Percentiles rank a stretch among this genome's conserved stretches.
Conservation (phyloP, 495 filamentous ascomycete species). For the Penicillium cataractarum region DNA sequence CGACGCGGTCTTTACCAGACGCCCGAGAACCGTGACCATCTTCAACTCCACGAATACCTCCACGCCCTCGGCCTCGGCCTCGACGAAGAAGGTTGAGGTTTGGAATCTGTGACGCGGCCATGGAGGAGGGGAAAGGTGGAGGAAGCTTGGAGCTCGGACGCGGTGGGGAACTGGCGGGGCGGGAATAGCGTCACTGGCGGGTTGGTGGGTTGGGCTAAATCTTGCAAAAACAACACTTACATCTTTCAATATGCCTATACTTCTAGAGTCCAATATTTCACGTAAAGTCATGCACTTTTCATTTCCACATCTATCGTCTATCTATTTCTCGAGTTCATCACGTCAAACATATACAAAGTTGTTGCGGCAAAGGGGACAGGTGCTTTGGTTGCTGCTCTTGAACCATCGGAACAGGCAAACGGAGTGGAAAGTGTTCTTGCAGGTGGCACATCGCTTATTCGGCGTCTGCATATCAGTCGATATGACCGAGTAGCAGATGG, state of each 20-base stretch:
- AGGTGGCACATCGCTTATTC: constrained; percentile 88
- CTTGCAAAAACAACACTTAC: not conserved
- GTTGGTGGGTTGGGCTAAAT: not conserved
- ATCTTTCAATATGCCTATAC: too few relatives aligned
- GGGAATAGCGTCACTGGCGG: constrained; percentile 11
- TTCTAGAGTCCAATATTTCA: too few relatives aligned
- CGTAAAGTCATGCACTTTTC: constrained; percentile 9
- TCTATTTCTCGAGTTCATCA: constrained; percentile 20
- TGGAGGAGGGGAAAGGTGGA: constrained; percentile 36
- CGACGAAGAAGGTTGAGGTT: constrained; percentile 66
- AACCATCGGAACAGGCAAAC: constrained; percentile 95
- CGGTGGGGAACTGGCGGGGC: constrained; percentile 19
- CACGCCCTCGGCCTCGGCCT: constrained; percentile 54
- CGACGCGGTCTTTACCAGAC: constrained; percentile 58
- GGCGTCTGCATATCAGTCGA: constrained; percentile 84
- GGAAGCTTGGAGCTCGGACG: constrained; percentile 26
- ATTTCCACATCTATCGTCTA: constrained; percentile 22
- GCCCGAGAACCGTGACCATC: constrained; percentile 25
- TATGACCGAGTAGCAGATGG: constrained; percentile 95
- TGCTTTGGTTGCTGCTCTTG: constrained; percentile 84
- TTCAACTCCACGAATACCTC: constrained; percentile 38
- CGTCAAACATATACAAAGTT: constrained; percentile 67
- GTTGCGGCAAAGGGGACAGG: constrained; percentile 88
- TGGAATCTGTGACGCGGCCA: constrained; percentile 75
- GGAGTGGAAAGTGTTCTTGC: constrained; percentile 91